Evolutionary conservation across 257 asterid genomes (phyloP), one percentile per base, ranked within the genome.

Genomic region (Petrea volubilis): DNA sequence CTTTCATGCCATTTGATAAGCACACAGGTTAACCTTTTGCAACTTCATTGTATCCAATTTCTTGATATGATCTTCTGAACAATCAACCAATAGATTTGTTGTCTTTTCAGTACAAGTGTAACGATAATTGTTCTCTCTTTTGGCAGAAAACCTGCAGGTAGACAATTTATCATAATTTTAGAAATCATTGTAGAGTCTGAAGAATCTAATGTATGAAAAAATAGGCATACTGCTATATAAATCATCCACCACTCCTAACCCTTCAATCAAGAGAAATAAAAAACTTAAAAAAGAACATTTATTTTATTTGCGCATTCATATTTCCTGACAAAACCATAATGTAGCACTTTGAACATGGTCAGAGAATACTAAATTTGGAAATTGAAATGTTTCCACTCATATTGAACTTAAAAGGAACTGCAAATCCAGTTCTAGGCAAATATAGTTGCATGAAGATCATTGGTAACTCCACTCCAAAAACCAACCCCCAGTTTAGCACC

Each of bases 141-240:
- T 67, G 60, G 49, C 78, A 15, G 76, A 60, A 73, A 51, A 67
- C 80, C 87, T 79, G 81, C 79, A 77, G 57, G 68, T 36, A 53
- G 68, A 62, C n/a, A 61, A 20, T 58, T 51, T 6, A 58, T 23
- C 57, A 78, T 36, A 25, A 21, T 2, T 40, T 11, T 47, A 43
- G 50, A 70, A 70, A 71, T 12, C 15, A 36, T 40, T 11, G 6
- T 41, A 57, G 6, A 29, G 17, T 2, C 61, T 24, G 75, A 74
- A 20, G 24, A 40, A 59, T 55, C 31, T 43, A 6, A 41, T 34
- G 34, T n/a, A 57, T 59, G 46, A 59, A 60, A 23, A 38, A 46
- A 40, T 31, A 46, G 33, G 56, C 58, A 60, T 15, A 15, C 55
- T 9, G 66, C 65, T 64, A 25, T 9, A 31, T 24, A 63, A 23